These are phyloP conservation scores for Citrullus colocynthis DNA, from an alignment of 306 rosid genomes.

Conservation along the genomic window DNA sequence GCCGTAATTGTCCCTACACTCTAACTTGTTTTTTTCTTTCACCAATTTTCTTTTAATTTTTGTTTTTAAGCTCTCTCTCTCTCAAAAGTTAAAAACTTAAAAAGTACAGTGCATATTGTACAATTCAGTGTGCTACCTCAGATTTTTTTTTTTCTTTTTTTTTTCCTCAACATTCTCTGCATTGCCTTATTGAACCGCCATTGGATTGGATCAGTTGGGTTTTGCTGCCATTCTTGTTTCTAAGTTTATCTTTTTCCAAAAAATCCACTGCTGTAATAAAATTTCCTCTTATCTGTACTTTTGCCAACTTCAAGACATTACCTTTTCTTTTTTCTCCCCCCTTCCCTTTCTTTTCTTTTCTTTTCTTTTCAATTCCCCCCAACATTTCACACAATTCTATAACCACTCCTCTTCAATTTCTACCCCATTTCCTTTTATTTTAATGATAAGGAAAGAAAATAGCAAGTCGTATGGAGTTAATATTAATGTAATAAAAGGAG, in stretches of 20 bases:
- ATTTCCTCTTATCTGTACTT: not conserved
- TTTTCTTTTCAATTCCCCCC: not conserved
- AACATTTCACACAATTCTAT: not conserved
- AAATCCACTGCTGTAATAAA: not conserved
- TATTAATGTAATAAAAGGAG: not conserved
- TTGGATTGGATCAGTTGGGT: not conserved
- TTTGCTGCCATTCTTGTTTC: not conserved
- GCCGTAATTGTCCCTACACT: not conserved
- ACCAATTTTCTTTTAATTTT: too few relatives aligned
- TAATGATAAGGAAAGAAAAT: too few relatives aligned
- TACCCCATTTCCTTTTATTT: not conserved
- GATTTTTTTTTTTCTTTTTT: not conserved
- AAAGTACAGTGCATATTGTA: not conserved
- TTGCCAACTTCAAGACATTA: conserved; percentile 5
- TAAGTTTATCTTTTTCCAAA: not conserved
- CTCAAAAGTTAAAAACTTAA: not conserved
- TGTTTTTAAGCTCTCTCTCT: not conserved
- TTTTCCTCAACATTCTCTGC: not conserved
- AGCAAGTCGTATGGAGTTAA: not conserved
- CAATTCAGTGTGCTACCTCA: not conserved
- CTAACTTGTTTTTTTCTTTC: not conserved
- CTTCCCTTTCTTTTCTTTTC: not conserved
- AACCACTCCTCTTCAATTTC: not conserved
- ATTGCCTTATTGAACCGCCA: not conserved
- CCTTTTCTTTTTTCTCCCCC: not conserved